These are phyloP conservation scores for Vitis rupestris DNA, from an alignment of 164 flowering plant species.

Conservation along the genomic window DNA sequence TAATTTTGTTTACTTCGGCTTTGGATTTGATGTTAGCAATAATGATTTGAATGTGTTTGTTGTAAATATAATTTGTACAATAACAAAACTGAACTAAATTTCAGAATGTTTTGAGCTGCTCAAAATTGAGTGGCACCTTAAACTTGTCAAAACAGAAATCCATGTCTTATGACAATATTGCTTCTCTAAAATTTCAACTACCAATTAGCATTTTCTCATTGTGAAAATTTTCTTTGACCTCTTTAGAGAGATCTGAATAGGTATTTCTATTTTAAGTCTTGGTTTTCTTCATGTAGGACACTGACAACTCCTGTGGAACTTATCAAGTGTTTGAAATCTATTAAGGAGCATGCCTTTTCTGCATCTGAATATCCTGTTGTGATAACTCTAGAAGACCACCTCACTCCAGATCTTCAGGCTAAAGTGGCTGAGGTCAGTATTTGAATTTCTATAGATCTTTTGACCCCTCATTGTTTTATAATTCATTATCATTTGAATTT, in stretches of 20 bases:
- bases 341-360: slow-evolving; percentile 64
- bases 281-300: slow-evolving; percentile 40
- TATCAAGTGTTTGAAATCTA: slow-evolving; percentile 58
- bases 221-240: background rate
- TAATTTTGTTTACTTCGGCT: background rate
- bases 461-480: background rate
- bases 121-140: background rate
- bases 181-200: background rate
- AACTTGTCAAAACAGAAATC: background rate
- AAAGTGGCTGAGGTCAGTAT: slow-evolving; percentile 66
- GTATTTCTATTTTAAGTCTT: background rate
- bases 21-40: background rate
- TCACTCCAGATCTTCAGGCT: slow-evolving; percentile 71
- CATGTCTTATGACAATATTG: background rate
- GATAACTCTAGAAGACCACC: slow-evolving; percentile 74
- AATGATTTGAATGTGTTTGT: background rate
- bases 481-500: slow-evolving; percentile 1
- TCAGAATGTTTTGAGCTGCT: background rate
- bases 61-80: background rate
- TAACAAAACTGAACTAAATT: background rate
- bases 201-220: background rate
- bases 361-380: slow-evolving; percentile 72
- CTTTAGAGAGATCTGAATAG: background rate
- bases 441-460: slow-evolving; percentile 1
- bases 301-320: slow-evolving; percentile 61